Base-by-base conservation (phyloP, 1,284 basidiomycete species). In the Papiliotrema flavescens region DNA sequence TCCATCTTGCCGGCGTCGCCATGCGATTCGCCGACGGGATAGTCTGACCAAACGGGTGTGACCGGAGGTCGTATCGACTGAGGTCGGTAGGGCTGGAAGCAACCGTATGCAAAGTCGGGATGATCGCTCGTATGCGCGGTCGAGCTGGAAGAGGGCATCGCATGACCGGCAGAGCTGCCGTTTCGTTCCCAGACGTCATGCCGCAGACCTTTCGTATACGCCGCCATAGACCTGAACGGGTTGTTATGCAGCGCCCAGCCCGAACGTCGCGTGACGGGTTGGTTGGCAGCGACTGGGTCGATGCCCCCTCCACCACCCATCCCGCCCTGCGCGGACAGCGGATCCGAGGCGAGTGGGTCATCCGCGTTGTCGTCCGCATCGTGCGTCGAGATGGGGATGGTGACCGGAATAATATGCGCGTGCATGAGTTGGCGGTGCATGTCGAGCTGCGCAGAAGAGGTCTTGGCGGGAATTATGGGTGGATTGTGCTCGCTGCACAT, bases 401-500 rank as follows among this genome's bases (percentile, higher is more conserved):
- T 47, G 32, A 42, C 45, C 3, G 55, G 55, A 24, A 15, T n/a
- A 54, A 47, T 20, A 42, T 35, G 28, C 35, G 15, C 37, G 22
- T 61, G 58, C 17, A 68, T 47, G n/a, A 66, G 50, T 24, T 65
- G 61, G 2, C 67, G 70, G 47, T 71, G 69, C 3, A 59, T 41
- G 1, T 63, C 56, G 8, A 76, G 52, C 48, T 77, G 74, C n/a
- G 63, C 52, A 73, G 72, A 75, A n/a, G 72, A 66, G 2, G 69
- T 64, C 41, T 63, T 35, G 11, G 64, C 41, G 17, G 71, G 63
- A 35, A 48, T 40, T 44, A 72, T 69, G 7, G 63, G 64, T 19
- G 70, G 70, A 9, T 37, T 32, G 19, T 67, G 57, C 3, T 40
- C 39, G 1, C 54, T 54, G 47, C 75, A 77, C 0, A 73, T 57